Evolutionary conservation across 176 grass and related monocot genomes (phyloP), one percentile per base, ranked within the genome.

Genomic region (Zoysia pacifica): DNA sequence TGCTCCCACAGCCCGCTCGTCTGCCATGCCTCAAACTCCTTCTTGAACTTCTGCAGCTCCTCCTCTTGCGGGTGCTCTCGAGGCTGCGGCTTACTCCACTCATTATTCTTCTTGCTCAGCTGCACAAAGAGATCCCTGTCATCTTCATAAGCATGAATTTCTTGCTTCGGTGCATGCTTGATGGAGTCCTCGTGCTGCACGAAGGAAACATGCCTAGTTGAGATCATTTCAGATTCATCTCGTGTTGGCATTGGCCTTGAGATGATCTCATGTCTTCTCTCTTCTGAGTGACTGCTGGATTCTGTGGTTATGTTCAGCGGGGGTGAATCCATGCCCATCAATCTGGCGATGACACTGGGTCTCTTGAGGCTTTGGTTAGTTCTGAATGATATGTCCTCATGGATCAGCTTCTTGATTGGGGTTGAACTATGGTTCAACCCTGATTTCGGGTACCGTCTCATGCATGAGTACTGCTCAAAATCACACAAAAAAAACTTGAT

Each of bases 11-110:
- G 65, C 52, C 74, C 82, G 67, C 64, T 93, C 73, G 79, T 79
- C 88, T 96, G 97, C 97, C 97, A 99, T 13, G 86, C 89, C 80
- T 95, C 79, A 7, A 99, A 99, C 37, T 99, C 92, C 78, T 85
- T 91, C 74, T 96, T 99, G 86, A 99, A 99, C 60, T 90, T 99
- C 86, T 99, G 93, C 89, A 99, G 85, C 52, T 86, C 76, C 82
- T 96, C 97, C 76, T 99, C 97, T 82, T 99, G 97, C 10, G 97
- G 97, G 73, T 99, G 97, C 76, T 99, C 90, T 38, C 97, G 84
- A 7, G 88, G 70, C 19, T 71, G 72, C 67, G 65, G 90, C 63
- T 94, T 97, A 13, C 36, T 48, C 75, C 84, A 77, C 39, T 86
- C 69, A 6, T 20, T 90, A 81, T 63, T 69, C 62, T 20, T 68